Conservation (phyloP, 2,329 filamentous ascomycete species). For the Trichoderma polysporum region DNA sequence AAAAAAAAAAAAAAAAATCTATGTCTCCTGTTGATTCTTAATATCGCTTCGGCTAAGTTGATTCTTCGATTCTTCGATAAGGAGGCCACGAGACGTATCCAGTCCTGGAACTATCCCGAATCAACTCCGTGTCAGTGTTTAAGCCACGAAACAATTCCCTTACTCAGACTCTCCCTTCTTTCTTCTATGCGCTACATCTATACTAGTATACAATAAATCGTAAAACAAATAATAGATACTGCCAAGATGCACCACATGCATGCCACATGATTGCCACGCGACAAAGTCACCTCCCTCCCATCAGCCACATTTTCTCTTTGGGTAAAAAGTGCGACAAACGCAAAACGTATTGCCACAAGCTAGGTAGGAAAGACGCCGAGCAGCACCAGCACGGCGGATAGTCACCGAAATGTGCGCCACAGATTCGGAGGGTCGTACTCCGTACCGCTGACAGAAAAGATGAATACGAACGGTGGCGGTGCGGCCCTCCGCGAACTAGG, state of each 20-base stretch:
- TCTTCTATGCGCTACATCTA: neutral
- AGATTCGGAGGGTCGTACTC: neutral
- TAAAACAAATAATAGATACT: no score
- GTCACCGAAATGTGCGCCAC: neutral
- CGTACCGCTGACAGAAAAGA: neutral
- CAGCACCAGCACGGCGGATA: neutral
- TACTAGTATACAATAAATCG: no score
- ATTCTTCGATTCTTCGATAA: neutral
- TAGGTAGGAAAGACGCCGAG: no score
- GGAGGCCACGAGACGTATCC: neutral
- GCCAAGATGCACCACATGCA: neutral
- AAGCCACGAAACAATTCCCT: neutral
- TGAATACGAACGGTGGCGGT: neutral
- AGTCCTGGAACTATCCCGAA: neutral
- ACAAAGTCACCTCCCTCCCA: neutral
- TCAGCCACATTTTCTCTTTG: neutral
- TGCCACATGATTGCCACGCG: conserved; percentile 10
- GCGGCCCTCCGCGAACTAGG: neutral
- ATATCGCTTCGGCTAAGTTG: neutral
- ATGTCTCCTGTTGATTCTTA: neutral
- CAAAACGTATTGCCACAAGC: no score
- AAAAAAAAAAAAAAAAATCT: no score
- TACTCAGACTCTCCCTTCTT: neutral
- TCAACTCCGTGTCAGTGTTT: neutral
- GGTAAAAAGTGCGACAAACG: neutral